Evolutionary conservation across 2,329 filamentous ascomycete species (phyloP).

Genomic region (Diaporthe sp.): DNA sequence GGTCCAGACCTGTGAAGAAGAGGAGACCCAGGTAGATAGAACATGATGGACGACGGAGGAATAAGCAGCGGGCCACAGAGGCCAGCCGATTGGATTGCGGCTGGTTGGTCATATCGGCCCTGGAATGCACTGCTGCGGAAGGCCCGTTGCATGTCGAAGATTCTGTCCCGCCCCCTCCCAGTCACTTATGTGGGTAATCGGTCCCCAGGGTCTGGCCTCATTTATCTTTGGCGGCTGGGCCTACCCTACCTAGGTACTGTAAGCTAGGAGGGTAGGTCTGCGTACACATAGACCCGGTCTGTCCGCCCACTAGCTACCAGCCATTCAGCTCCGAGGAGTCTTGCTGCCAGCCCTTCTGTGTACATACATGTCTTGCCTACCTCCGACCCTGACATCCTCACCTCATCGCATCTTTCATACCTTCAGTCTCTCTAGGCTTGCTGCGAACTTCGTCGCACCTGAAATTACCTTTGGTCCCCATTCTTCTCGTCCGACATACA

Average conservation of each 20-base stretch:
- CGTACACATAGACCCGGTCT: not conserved
- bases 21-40: not conserved
- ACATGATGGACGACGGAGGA: slow-evolving; percentile 19
- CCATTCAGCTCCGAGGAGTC: not conserved
- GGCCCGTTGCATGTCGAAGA: not conserved
- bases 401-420: not conserved
- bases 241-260: too few species aligned
- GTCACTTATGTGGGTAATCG: too few species aligned
- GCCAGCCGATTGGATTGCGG: not conserved
- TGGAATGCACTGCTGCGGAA: not conserved
- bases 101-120: not conserved
- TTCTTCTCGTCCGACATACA: not conserved
- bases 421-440: not conserved
- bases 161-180: not conserved
- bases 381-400: slow-evolving; percentile 2
- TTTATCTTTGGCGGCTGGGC: not conserved
- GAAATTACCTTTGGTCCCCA: not conserved
- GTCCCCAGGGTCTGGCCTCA: not conserved
- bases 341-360: not conserved
- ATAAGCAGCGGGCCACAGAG: slow-evolving; percentile 3
- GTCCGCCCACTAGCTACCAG: not conserved
- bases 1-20: not conserved
- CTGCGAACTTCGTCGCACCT: not conserved
- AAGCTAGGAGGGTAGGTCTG: not conserved
- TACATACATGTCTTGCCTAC: not conserved